A percentile compares a stretch with the other conserved stretches of the same genome.
phyloP scores from a whole-genome alignment of 169 alveolate genomes.

The Eimeria brunetti region DNA sequence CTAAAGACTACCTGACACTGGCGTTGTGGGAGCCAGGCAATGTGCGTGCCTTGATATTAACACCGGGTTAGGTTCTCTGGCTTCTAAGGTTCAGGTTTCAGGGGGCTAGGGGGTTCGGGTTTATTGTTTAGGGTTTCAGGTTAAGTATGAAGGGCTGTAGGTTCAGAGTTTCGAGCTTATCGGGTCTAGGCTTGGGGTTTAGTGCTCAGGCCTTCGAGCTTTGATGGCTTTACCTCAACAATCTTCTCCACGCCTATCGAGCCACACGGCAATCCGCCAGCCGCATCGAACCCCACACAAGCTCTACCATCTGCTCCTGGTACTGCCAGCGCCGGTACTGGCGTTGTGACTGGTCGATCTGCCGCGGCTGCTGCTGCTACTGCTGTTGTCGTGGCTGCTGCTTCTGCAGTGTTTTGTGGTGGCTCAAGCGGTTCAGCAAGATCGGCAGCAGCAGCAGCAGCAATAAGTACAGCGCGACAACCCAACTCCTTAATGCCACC shows the following conservation, averaged over 20 bases:
- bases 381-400: slow-evolving; percentile 10
- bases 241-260: slow-evolving; percentile 83
- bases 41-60: no score
- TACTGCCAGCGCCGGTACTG: neutral
- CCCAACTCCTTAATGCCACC: neutral
- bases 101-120: no score
- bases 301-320: slow-evolving; percentile 3
- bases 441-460: slow-evolving; percentile 20
- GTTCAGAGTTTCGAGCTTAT: no score
- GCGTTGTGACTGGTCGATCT: neutral
- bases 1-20: no score
- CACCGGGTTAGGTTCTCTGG: no score
- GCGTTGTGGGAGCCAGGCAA: no score
- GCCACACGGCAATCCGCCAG: slow-evolving; percentile 82
- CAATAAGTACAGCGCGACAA: neutral
- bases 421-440: neutral
- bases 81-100: no score
- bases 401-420: neutral
- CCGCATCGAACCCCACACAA: slow-evolving; percentile 32
- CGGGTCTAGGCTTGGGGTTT: neutral
- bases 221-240: slow-evolving; percentile 77
- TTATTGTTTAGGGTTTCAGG: no score
- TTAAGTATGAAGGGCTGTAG: no score
- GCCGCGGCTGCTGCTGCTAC: neutral
- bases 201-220: slow-evolving; percentile 41